Conservation (phyloP, 2,329 filamentous ascomycete species). For the Bipolaris oryzae region DNA sequence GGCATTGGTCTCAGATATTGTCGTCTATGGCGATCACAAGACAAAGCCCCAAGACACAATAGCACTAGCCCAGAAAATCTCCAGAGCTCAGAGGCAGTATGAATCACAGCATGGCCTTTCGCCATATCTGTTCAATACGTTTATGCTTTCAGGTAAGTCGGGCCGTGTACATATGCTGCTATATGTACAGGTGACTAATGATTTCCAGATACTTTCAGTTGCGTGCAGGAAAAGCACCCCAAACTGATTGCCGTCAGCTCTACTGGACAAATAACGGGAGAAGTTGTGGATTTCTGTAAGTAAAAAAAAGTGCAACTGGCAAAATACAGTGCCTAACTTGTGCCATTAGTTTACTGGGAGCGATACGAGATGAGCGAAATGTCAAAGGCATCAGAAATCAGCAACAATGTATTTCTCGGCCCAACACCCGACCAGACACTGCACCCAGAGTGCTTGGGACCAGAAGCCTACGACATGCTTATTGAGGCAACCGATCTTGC, state of each 20-base stretch:
- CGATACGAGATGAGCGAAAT: constrained; percentile 90
- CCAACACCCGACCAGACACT: constrained; percentile 75
- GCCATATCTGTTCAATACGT: constrained; percentile 78
- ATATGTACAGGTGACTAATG: constrained; percentile 14
- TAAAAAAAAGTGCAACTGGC: neutral
- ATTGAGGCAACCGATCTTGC: constrained; percentile 90
- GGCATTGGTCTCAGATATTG: constrained; percentile 86
- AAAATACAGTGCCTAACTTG: neutral
- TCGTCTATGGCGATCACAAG: constrained; percentile 83
- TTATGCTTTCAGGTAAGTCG: constrained; percentile 67
- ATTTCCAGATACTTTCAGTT: constrained; percentile 32
- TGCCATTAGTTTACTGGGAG: constrained; percentile 71
- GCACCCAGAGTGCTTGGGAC: constrained; percentile 47
- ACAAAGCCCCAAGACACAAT: constrained; percentile 67
- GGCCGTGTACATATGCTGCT: neutral
- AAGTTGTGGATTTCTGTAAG: constrained; percentile 81
- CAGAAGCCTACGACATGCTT: constrained; percentile 76
- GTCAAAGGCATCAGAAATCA: constrained; percentile 88
- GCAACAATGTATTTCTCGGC: constrained; percentile 87
- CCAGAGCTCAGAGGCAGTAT: constrained; percentile 74
- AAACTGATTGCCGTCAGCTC: constrained; percentile 78
- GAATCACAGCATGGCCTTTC: constrained; percentile 68
- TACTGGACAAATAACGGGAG: constrained; percentile 72
- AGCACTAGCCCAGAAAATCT: constrained; percentile 67
- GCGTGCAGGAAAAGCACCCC: constrained; percentile 71